Evolutionary conservation across 345 rosid species (phyloP), one percentile per base, ranked within the genome.

Genomic region (Hibiscus tridactylites): DNA sequence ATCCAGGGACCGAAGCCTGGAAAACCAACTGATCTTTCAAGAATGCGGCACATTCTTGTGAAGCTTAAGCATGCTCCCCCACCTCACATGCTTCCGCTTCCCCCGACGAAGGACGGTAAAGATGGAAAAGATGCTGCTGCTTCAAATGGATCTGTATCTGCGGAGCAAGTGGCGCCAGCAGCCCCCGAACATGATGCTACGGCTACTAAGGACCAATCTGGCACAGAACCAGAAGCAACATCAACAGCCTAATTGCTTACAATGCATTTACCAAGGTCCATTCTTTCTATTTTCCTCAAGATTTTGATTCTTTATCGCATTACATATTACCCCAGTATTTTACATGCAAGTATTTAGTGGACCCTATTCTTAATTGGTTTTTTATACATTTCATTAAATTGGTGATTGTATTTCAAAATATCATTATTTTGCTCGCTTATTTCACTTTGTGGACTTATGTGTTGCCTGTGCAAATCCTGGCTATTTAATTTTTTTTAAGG

Each of bases 1-100:
- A 68, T 87, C 73, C 91, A 88, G 62, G 97, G 90, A 42, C 95
- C 91, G 3, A 86, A 92, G 53, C 96, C 96, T 0, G 93, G 93
- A 64, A 90, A 90, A 77, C 90, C 85, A 3, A 79, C 91, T 31
- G 90, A 91, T 61, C 88, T 86, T 73, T 79, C 88, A 46, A 83
- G 88, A 76, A 78, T 87, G 90, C 82, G 96, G 72, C 90, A 90
- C 4, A 79, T 90, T 46, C 81, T 87, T 3, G 65, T 83, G 70
- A 88, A 87, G 79, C 81, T 90, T 73, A 88, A 90, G 80, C 91
- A 88, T 75, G 50, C 78, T 9, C 96, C 91, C 21, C 96, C 96
- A 44, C 83, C 90, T 64, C 90, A 88, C 82, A 88, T 87, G 96
- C 76, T 85, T 76, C 35, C n/a, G 11, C 92, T 88, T 6, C 87